Base-by-base conservation (phyloP, 2,329 filamentous ascomycete species). In the Colletotrichum acutatum region DNA sequence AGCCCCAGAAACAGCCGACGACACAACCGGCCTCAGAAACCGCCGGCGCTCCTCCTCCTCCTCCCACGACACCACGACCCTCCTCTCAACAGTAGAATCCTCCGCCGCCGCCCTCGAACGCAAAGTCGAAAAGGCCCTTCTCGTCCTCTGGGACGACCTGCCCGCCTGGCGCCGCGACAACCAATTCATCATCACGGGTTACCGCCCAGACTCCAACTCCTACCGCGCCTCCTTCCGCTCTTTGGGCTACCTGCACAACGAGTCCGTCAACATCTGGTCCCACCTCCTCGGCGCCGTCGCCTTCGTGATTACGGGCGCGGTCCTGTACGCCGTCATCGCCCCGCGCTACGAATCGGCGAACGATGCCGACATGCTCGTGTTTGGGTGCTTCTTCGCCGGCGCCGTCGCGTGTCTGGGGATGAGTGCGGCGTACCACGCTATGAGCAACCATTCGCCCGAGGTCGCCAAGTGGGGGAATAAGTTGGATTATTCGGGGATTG, bases 401-500 rank as follows among this genome's bases (percentile, higher is more conserved):
- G 93, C 93, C 1, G 87, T 91, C 32, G 78, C 90, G 42, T 96
- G 94, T 78, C 84, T 97, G 65, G 92, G 93, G 26, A 94, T 95
- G 91, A 95, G 93, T 77, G 93, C 95, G 5, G 93, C 92, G 3
- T 99, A 92, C 80, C 97, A 99, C 81, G 89, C 94, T 2, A 89
- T 98, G 60, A 91, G 88, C 26, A 98, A 98, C 76, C 97, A 99
- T 82, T 97, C 94, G 22, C 90, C 91, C 49, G 83, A 84, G 1
- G 94, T 98, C 16, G 91, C 93, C 2, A 92, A 90, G 74, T 94
- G 95, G 86, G 95, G 95, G 12, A 98, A 98, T 81, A 94, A 97
- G 82, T 85, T 98, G 69, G 97, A 99, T 81, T 98, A 99, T 81
- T 90, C 96, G 5, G 97, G 97, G 7, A 99, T 99, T 77, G 94